Base-by-base conservation (phyloP, 1,284 basidiomycete genomes). In the Pisolithus thermaeus region DNA sequence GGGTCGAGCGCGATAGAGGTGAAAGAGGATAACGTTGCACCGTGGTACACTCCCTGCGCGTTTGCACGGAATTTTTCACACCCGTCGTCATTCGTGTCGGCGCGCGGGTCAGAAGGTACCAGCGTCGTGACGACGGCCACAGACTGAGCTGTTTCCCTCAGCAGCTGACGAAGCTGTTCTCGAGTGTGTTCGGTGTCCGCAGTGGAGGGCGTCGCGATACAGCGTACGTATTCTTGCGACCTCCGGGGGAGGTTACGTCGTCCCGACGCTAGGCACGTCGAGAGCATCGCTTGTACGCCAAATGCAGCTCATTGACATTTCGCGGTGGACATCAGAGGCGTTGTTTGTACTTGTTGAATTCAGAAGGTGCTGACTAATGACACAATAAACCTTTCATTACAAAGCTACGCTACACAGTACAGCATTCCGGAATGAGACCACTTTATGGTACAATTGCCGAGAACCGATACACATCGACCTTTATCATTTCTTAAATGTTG, bases 1-100 rank as follows among this genome's bases (percentile, higher is more conserved):
- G 93, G 93, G 59, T 91, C 81, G 72, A 97, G 80, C 1, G 92
- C 83, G 59, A 96, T 83, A n/a, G 91, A 92, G 25, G 90, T 84
- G 66, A 96, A 92, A 0, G 92, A 95, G 5, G 93, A 95, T 39
- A 97, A 76, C 0, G 93, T 96, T 39, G 92, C 91, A 56, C 93
- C 93, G 67, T 96, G 92, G 59, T 75, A 85, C 5, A 55, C 59
- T 48, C 51, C 38, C 36, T 47, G 49, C 42, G 11, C 23, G 43
- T 50, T 36, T 47, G 45, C 40, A 55, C 52, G 37, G 49, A 51
- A 40, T 45, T 6, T 25, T 27, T 39, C 18, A 8, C n/a, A 3
- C 28, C 8, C 9, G 23, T 3, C n/a, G 22, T 7, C 12, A 44
- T 27, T 28, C 30, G 20, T 48, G 49, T 28, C 47, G 51, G 39